phyloP scores from a whole-genome alignment of 306 rosid species.

The Quercus variabilis region DNA sequence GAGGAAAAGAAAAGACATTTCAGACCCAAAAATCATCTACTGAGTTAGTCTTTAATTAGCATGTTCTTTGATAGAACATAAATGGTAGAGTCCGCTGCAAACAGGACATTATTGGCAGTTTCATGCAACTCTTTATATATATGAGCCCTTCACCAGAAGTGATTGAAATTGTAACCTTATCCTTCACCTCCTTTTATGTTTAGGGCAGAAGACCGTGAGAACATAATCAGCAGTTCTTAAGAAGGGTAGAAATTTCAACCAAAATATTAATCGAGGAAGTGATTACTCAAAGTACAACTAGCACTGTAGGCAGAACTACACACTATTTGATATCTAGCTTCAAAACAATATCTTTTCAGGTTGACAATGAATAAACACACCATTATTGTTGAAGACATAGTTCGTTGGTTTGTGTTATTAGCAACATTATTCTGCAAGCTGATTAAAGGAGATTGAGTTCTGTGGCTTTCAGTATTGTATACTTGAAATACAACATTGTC shows the following conservation, averaged over 20 bases:
- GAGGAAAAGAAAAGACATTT: not conserved
- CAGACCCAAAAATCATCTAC: not conserved
- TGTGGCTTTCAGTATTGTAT: not conserved
- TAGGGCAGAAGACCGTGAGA: no score
- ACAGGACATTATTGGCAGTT: not conserved
- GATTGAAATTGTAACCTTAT: no score
- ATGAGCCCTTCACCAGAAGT: not conserved
- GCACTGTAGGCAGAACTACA: no score
- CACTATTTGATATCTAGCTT: no score
- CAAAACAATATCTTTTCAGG: no score
- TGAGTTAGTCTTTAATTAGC: not conserved
- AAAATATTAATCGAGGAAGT: not conserved
- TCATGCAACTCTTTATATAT: not conserved
- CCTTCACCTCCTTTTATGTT: no score
- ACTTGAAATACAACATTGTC: not conserved
- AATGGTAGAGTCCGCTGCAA: not conserved
- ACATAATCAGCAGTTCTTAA: not conserved
- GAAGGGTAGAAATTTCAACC: not conserved
- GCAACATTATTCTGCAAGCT: no score
- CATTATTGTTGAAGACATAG: no score
- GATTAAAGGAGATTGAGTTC: no score
- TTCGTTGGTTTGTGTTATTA: no score
- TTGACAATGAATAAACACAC: no score
- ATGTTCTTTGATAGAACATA: not conserved
- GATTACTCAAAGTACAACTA: not conserved